Conservation (phyloP, 164 flowering plant genomes). For the Cinnamomum micranthum region DNA sequence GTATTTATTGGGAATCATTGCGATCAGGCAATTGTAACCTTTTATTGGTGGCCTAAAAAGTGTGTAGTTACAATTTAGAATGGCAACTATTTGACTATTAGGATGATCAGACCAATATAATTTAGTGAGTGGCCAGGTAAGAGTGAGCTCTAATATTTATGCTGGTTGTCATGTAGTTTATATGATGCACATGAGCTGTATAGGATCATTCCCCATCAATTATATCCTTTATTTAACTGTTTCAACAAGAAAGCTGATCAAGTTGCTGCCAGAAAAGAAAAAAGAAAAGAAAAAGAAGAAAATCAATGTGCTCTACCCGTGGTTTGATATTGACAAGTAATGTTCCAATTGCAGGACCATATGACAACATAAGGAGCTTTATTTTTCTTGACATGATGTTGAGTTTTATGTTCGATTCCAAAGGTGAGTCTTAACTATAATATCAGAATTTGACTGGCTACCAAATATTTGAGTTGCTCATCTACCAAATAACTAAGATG, state of each 20-base stretch:
- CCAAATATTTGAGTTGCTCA: slow-evolving; percentile 3
- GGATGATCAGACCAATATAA: neutral
- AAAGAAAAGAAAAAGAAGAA: neutral
- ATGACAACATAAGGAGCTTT: slow-evolving; percentile 5
- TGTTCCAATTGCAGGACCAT: slow-evolving; percentile 12
- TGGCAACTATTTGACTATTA: neutral
- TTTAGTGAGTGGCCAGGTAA: neutral
- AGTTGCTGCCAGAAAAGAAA: neutral
- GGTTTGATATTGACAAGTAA: neutral
- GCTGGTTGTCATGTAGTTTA: neutral
- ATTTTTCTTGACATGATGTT: neutral
- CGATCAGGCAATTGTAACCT: neutral
- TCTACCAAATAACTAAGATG: neutral
- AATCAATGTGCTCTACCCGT: neutral
- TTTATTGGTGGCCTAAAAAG: neutral
- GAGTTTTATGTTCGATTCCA: neutral
- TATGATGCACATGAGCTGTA: neutral
- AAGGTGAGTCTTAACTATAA: slow-evolving; percentile 7
- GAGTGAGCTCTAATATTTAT: neutral
- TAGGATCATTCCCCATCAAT: neutral
- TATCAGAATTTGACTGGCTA: neutral
- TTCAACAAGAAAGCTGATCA: neutral
- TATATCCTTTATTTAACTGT: neutral
- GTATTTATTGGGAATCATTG: neutral
- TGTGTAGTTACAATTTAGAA: too few species aligned